A percentile compares a stretch with the other conserved stretches of the same genome.
Evolutionary conservation across 2,329 filamentous ascomycete species (phyloP).

Genomic region (Colletotrichum sansevieriae): DNA sequence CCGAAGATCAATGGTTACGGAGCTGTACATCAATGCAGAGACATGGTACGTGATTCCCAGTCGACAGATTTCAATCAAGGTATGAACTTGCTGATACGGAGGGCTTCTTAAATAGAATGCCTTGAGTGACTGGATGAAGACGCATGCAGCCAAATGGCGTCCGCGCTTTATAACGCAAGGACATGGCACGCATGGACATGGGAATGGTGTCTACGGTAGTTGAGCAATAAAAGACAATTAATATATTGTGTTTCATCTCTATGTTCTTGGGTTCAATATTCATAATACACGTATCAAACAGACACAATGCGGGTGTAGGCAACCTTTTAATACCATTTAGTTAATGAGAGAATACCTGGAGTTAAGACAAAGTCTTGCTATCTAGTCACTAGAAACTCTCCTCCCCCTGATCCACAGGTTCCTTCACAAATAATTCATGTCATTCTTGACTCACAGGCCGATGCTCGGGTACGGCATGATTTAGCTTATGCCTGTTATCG

Average conservation of each 20-base stretch:
- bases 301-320: too few relatives aligned
- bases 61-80: neutral
- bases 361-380: too few relatives aligned
- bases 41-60: neutral
- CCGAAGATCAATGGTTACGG: slow-evolving; percentile 1
- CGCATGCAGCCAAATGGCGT: neutral
- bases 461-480: slow-evolving; percentile 2
- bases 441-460: slow-evolving; percentile 3
- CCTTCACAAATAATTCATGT: neutral
- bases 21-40: slow-evolving; percentile 9
- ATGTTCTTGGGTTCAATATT: too few relatives aligned
- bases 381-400: too few relatives aligned
- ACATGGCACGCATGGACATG: neutral
- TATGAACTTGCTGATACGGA: neutral
- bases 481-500: slow-evolving; percentile 12
- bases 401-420: too few relatives aligned
- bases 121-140: neutral
- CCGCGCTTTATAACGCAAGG: neutral
- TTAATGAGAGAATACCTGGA: too few relatives aligned
- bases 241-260: too few relatives aligned
- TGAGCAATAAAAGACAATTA: too few relatives aligned
- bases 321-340: too few relatives aligned
- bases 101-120: neutral
- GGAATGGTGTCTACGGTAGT: too few relatives aligned
- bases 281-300: too few relatives aligned